Base-by-base conservation (phyloP, 164 flowering plant genomes). In the Dillenia suffruticosa region DNA sequence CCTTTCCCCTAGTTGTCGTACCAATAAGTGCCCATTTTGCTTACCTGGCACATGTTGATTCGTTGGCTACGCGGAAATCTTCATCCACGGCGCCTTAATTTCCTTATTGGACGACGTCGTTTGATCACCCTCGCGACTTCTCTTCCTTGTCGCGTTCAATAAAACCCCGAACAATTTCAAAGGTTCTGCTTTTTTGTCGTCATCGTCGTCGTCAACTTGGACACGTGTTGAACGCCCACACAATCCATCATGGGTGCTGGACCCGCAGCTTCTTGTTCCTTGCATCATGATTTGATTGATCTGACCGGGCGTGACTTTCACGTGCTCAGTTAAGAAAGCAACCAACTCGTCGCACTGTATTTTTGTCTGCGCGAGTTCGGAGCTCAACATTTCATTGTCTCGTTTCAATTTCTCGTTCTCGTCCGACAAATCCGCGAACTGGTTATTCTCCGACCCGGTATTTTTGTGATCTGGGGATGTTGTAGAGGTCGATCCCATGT, bases 81-180 rank as follows among this genome's bases (percentile, higher is more conserved):
- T 66, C 76, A 71, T 62, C 81, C 70, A 61, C 46, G 76, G 80
- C 47, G 64, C 69, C 80, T 75, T 84, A 68, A 72, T 76, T 53
- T 69, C 77, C 70, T 79, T 80, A 51, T 59, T 7, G 19, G 54
- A 14, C 9, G 74, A 51, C 26, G 12, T 15, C 49, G 19, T 53
- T 9, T 43, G 16, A 4, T 51, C 68, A 1, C 51, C 66, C 59
- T 64, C 76, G n/a, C 22, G 58, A n/a, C 74, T 74, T 59, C 77
- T 83, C 57, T 67, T 74, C 46, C 65, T 70, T 2, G 50, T 46
- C 10, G 63, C 73, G 56, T 73, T 84, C 82, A 89, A n/a, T 85
- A 82, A 75, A 40, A 87, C 96, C 44, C 96, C 96, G 68, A 89
- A 89, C 74, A 89, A 74, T 68, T 87, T 89, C 79, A 78, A 58